Evolutionary conservation across 2,329 filamentous ascomycete genomes (phyloP).

Genomic region (Phialophora macrospora): DNA sequence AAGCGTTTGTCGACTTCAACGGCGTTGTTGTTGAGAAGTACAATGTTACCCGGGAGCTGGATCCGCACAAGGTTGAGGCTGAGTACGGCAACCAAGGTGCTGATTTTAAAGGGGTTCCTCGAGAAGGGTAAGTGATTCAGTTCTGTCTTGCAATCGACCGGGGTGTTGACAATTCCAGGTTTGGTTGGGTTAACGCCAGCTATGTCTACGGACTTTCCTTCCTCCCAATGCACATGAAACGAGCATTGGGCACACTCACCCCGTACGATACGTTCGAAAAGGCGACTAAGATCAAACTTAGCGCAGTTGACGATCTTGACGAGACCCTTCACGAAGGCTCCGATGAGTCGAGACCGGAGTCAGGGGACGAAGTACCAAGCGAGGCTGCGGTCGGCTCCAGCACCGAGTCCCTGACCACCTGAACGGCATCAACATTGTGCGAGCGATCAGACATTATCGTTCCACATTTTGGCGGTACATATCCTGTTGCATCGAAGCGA

Average conservation of each 20-base stretch:
- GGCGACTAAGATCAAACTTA: conserved; percentile 54
- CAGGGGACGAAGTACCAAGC: conserved; percentile 27
- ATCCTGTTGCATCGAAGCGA: conserved; percentile 5
- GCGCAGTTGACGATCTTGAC: conserved; percentile 20
- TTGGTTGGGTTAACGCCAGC: conserved; percentile 98
- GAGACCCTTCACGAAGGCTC: conserved; percentile 36
- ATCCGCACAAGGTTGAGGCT: conserved; percentile 91
- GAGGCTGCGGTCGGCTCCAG: conserved; percentile 18
- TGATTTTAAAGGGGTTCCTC: conserved; percentile 93
- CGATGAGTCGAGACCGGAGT: conserved; percentile 33
- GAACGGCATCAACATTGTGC: not conserved
- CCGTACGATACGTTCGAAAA: conserved; percentile 81
- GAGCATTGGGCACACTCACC: conserved; percentile 84
- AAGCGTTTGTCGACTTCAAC: conserved; percentile 97
- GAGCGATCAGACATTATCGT: not conserved
- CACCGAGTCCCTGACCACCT: conserved; percentile 10
- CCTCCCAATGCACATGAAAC: conserved; percentile 84
- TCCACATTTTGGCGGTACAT: not conserved
- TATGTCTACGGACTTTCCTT: conserved; percentile 93
- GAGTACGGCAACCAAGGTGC: conserved; percentile 97
- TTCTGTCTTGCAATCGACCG: not conserved
- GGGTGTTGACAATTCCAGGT: conserved; percentile 59
- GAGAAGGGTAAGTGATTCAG: conserved; percentile 77
- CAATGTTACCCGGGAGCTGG: conserved; percentile 86
- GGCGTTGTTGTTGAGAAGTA: conserved; percentile 99